A percentile compares a stretch with the other conserved stretches of the same genome.
These are phyloP conservation scores for Arachis monticola DNA, from an alignment of 331 rosid species.

Conservation along the genomic window DNA sequence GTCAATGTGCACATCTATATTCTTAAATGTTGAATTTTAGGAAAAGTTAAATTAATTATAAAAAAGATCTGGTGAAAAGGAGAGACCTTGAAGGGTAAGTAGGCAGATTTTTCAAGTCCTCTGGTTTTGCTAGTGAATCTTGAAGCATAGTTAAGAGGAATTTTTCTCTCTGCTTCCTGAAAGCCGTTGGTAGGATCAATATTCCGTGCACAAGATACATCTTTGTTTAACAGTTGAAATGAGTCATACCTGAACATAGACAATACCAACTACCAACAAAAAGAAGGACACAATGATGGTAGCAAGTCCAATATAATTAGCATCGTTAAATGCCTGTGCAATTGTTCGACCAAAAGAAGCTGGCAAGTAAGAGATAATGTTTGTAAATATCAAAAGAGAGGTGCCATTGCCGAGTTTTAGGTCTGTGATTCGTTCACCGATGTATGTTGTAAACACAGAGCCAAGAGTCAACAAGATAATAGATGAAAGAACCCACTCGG, in stretches of 20 bases:
- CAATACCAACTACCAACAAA: slow-evolving; percentile 91
- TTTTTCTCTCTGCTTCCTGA: slow-evolving; percentile 99
- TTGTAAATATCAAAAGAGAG: slow-evolving; percentile 94
- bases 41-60: slow-evolving; percentile 5
- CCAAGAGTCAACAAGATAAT: slow-evolving; percentile 87
- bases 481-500: slow-evolving; percentile 82
- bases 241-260: slow-evolving; percentile 89
- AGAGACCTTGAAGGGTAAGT: slow-evolving; percentile 86
- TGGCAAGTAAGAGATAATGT: slow-evolving; percentile 95
- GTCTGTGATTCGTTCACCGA: slow-evolving; percentile 88
- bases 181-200: slow-evolving; percentile 54
- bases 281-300: slow-evolving; percentile 72
- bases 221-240: slow-evolving; percentile 30
- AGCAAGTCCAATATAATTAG: slow-evolving; percentile 82
- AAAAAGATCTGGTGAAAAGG: slow-evolving; percentile 34
- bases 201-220: slow-evolving; percentile 29
- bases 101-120: slow-evolving; percentile 90
- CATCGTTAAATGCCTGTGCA: slow-evolving; percentile 79
- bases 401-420: slow-evolving; percentile 97
- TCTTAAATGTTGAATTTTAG: slow-evolving; percentile 25
- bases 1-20: slow-evolving; percentile 39
- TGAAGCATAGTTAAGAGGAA: slow-evolving; percentile 94
- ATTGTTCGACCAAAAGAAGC: slow-evolving; percentile 90
- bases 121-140: slow-evolving; percentile 76
- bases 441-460: slow-evolving; percentile 81